Evolutionary conservation across 352 stramenopile species (phyloP).

Genomic region (Phytopythium ostracodes): DNA sequence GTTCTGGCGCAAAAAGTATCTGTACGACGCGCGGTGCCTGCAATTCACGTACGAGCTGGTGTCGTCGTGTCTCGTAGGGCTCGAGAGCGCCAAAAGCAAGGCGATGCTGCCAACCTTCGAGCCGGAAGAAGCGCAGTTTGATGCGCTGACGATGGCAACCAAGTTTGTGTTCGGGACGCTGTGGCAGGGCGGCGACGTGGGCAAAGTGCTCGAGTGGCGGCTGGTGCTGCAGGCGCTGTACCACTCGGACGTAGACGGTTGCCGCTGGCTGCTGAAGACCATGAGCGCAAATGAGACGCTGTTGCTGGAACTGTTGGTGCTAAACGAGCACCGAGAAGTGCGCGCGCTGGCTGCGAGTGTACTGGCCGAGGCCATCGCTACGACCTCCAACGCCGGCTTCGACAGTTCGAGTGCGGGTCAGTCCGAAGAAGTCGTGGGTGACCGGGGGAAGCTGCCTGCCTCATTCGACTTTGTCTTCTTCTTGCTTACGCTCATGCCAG

Average conservation of each 20-base stretch:
- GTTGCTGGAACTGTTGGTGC: constrained; percentile 69
- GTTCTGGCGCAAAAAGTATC: constrained; percentile 85
- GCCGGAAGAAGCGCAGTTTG: constrained; percentile 55
- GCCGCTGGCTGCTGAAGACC: constrained; percentile 66
- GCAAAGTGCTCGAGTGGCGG: constrained; percentile 73
- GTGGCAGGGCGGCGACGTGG: constrained; percentile 76
- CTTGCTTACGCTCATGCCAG: constrained; percentile 75
- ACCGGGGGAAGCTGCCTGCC: constrained; percentile 36
- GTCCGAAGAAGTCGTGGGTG: constrained; percentile 9
- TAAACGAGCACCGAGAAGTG: constrained; percentile 61
- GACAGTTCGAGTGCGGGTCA: constrained; percentile 9
- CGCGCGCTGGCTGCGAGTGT: constrained; percentile 70
- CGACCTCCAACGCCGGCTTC: constrained; percentile 45
- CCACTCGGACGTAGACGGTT: constrained; percentile 58
- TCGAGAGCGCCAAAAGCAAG: constrained; percentile 34
- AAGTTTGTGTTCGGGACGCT: constrained; percentile 87
- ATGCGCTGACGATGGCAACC: constrained; percentile 74
- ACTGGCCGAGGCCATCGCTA: constrained; percentile 63
- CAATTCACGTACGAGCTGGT: constrained; percentile 81
- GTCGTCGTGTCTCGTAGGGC: constrained; percentile 44
- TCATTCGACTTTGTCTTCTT: constrained; percentile 84
- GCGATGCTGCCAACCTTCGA: constrained; percentile 50
- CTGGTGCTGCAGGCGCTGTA: constrained; percentile 67
- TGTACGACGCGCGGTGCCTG: constrained; percentile 70
- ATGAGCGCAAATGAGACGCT: constrained; percentile 60